phyloP scores from a whole-genome alignment of 78 protist species.

The Diacronema lutheri region DNA sequence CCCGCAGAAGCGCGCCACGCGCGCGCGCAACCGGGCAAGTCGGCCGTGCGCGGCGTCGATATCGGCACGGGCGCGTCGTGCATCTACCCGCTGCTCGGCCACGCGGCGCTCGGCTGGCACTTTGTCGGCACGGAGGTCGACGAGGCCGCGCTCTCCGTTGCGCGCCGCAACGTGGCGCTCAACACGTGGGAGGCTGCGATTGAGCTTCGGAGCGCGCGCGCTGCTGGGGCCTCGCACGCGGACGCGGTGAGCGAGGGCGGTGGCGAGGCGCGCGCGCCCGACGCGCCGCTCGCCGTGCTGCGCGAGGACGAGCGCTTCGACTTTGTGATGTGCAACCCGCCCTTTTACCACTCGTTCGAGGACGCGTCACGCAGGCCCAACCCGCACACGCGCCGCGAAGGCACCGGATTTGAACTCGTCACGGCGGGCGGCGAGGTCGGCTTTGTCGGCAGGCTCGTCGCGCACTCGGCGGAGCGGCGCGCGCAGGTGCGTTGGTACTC shows the following conservation, averaged over 20 bases:
- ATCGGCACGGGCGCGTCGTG: constrained; percentile 6
- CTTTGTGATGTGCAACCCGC: background rate
- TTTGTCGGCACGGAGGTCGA: background rate
- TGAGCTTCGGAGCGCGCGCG: background rate
- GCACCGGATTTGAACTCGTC: background rate
- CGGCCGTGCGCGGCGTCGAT: background rate
- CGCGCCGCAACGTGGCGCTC: background rate
- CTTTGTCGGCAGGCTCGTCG: background rate
- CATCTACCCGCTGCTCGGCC: constrained; percentile 6
- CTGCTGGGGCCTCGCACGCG: background rate
- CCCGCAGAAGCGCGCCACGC: no score
- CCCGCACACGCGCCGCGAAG: background rate
- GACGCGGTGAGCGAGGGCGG: no score
- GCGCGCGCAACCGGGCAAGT: background rate
- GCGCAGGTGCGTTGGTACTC: background rate
- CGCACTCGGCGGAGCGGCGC: background rate
- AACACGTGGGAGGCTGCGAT: background rate
- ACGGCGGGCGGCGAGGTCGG: constrained; percentile 18
- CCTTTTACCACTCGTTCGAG: background rate
- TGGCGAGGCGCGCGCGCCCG: no score
- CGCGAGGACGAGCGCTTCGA: background rate
- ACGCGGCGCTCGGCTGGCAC: background rate
- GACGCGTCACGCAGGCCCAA: background rate
- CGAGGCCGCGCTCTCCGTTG: background rate
- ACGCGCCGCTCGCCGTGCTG: background rate